Evolutionary conservation across 495 filamentous ascomycete genomes (phyloP), one percentile per base, ranked within the genome.

Genomic region (Daldinia caldariorum): DNA sequence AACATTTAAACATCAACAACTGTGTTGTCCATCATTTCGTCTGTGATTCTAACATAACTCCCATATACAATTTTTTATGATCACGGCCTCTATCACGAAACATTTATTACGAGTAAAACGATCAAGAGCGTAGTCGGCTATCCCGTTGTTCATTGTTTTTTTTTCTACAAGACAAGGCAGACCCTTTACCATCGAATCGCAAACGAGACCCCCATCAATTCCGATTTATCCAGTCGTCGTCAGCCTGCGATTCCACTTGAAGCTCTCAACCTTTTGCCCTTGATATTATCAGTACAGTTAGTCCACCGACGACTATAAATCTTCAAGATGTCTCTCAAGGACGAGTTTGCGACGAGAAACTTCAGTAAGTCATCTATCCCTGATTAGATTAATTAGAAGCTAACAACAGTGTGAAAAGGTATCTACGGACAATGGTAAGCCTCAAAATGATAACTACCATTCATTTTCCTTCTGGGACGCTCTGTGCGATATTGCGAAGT

Each of bases 401-500:
- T 74, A 58, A 77, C 59, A 53, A 65, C 34, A 47, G 61, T 50
- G 51, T 12, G 54, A 65, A 50, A 78, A 99, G 95, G 96, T 87
- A 99, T 99, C 83, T 99, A 99, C 78, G 95, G 92, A 78, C 95
- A 99, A 96, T 99, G 95, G 95, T 99, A 80, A 87, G 91, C 87
- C 29, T 26, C 32, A 14, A 6, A 6, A 72, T 5, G 14, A 18
- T 7, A 7, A 26, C 18, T 62, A 26, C 18, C 58, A 26, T 18
- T 35, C 14, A 12, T 18, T n/a, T 14, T 2, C 35, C 9, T 14
- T 53, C n/a, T 32, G 49, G 22, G 9, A 18, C 8, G 26, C 53
- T 6, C 45, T 47, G 4, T 51, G 55, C 63, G 58, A 60, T 35
- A 49, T 20, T 8, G 3, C 37, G 20, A 32, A 32, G 35, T 47